Evolutionary conservation across 371 early-diverging fungal species (phyloP).

Genomic region (Dichotomocladium elegans): DNA sequence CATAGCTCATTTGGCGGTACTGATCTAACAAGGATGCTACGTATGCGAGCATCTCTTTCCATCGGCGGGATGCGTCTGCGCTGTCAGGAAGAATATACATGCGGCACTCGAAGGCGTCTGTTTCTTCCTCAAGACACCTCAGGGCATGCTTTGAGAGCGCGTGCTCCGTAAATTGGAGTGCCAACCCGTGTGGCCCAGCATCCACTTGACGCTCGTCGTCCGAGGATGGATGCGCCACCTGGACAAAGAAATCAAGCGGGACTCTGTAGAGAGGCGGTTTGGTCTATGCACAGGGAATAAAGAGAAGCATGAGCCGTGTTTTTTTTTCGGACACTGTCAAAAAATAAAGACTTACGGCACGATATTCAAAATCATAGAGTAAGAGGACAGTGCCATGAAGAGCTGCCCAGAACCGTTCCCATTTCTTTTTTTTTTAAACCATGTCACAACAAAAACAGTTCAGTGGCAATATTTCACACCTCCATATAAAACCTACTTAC

Average conservation of each 20-base stretch:
- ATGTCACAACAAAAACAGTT: not conserved
- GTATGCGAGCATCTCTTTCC: conserved; percentile 32
- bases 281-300: conserved; percentile 11
- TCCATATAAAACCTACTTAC: conserved; percentile 18
- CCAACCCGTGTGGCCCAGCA: conserved; percentile 36
- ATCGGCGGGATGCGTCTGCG: conserved; percentile 16
- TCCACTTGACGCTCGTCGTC: conserved; percentile 44
- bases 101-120: conserved; percentile 26
- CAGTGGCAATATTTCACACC: not conserved
- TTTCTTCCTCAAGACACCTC: conserved; percentile 5
- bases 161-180: conserved; percentile 33
- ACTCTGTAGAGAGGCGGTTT: conserved; percentile 24
- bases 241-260: conserved; percentile 22
- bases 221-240: conserved; percentile 33
- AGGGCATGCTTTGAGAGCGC: conserved; percentile 3
- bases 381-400: conserved; percentile 26
- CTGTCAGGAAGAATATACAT: conserved; percentile 46
- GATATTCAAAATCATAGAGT: conserved; percentile 47
- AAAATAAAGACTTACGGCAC: conserved; percentile 22
- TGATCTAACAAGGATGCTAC: conserved; percentile 10
- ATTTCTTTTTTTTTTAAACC: conserved; percentile 19
- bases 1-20: conserved; percentile 9
- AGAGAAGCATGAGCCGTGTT: not conserved
- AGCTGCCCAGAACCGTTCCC: conserved; percentile 43
- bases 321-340: not conserved